These are phyloP conservation scores for Yarrowia deformans DNA, from an alignment of 805 yeast genomes.

Conservation along the genomic window DNA sequence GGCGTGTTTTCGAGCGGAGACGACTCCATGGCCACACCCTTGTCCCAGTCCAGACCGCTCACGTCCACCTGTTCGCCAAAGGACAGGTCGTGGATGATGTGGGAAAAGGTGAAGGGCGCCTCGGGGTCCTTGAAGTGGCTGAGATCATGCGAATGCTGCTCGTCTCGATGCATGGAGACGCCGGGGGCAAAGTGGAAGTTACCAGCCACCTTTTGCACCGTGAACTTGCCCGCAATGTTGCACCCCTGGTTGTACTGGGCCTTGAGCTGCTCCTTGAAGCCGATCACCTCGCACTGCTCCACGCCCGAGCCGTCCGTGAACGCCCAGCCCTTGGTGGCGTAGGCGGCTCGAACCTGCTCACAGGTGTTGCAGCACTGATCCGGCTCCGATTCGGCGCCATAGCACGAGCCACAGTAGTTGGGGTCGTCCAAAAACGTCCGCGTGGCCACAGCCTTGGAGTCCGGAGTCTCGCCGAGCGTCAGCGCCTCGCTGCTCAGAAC, in stretches of 20 bases:
- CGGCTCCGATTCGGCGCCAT: slow-evolving; percentile 72
- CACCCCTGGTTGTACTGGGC: slow-evolving; percentile 83
- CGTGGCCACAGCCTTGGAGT: slow-evolving; percentile 47
- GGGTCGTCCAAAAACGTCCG: slow-evolving; percentile 48
- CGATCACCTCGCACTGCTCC: slow-evolving; percentile 86
- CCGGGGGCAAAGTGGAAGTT: slow-evolving; percentile 97
- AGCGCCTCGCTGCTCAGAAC: slow-evolving; percentile 55
- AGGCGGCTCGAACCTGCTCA: slow-evolving; percentile 79
- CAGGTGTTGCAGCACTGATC: slow-evolving; percentile 83
- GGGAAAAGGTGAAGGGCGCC: slow-evolving; percentile 75
- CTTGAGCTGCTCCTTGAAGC: slow-evolving; percentile 71
- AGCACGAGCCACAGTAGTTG: slow-evolving; percentile 86
- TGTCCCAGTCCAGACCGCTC: slow-evolving; percentile 7
- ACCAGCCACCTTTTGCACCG: slow-evolving; percentile 86
- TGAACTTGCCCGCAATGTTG: slow-evolving; percentile 77
- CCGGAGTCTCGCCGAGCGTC: slow-evolving; percentile 48
- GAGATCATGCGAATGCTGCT: slow-evolving; percentile 80
- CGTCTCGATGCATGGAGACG: slow-evolving; percentile 63
- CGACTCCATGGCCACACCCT: slow-evolving; percentile 46
- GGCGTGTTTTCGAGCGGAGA: slow-evolving; percentile 71
- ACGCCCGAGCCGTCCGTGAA: slow-evolving; percentile 87
- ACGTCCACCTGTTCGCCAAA: slow-evolving; percentile 69
- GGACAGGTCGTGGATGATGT: slow-evolving; percentile 77
- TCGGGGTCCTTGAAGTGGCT: slow-evolving; percentile 67
- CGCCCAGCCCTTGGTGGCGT: slow-evolving; percentile 80